Conservation (phyloP, 805 yeast species). For the Vanderwaltozyma tropicalis region DNA sequence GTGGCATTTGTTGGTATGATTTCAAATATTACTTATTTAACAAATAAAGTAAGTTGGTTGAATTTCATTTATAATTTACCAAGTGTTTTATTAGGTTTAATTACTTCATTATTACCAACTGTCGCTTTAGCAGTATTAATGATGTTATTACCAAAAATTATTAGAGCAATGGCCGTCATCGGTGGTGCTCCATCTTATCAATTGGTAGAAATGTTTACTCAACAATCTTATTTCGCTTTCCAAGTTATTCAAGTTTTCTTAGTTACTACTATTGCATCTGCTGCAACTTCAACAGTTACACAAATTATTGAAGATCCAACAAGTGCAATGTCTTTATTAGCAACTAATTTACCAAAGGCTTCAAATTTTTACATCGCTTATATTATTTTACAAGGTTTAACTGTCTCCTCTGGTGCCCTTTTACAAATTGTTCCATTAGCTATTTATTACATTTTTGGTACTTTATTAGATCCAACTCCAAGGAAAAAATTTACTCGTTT, state of each 20-base stretch:
- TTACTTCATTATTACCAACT: constrained; percentile 63
- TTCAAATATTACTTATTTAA: constrained; percentile 55
- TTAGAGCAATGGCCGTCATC: constrained; percentile 50
- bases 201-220: constrained; percentile 52
- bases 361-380: constrained; percentile 66
- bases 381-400: constrained; percentile 56
- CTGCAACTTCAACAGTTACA: constrained; percentile 59
- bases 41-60: constrained; percentile 45
- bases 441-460: constrained; percentile 49
- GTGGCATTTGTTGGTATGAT: constrained; percentile 70
- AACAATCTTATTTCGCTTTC: constrained; percentile 57
- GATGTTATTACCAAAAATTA: constrained; percentile 55
- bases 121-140: constrained; percentile 53
- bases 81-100: constrained; percentile 41
- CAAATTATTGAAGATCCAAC: constrained; percentile 51
- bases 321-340: constrained; percentile 45
- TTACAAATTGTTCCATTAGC: constrained; percentile 52
- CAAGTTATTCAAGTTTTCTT: constrained; percentile 63
- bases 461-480: constrained; percentile 48
- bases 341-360: constrained; percentile 61
- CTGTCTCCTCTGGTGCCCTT: constrained; percentile 53
- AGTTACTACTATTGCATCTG: constrained; percentile 60
- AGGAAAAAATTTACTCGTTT: constrained; percentile 60
- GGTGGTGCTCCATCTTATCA: constrained; percentile 51
- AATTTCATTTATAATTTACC: constrained; percentile 51